Base-by-base conservation (phyloP, 805 yeast genomes). In the Schizosaccharomyces osmophilus region DNA sequence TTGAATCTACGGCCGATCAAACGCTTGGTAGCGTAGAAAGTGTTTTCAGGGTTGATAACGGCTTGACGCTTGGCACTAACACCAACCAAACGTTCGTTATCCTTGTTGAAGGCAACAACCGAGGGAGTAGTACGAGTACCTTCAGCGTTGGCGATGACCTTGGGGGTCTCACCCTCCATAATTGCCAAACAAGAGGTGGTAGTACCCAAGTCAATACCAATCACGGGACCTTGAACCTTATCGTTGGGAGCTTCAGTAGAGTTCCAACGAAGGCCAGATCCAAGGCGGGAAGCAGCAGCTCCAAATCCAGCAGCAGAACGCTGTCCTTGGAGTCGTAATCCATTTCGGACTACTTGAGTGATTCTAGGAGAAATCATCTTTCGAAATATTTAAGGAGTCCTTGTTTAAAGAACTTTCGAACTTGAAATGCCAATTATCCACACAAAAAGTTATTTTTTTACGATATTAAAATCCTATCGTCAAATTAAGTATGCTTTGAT, bases 11-110 rank as follows among this genome's bases (percentile, higher is more conserved):
- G 82, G 69, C 97, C 97, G 69, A 88, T 89, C 71, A 88, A 78
- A 75, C 97, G 83, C 78, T 88, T 88, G 70, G 97, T 88, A 72
- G 96, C 95, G 67, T 86, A 88, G 66, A 88, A 79, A 62, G 97
- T 88, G 79, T 88, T 89, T 71, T 84, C 87, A 62, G 95, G 95
- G 79, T 88, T 88, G 66, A 88, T 87, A 61, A 87, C 89, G 64
- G 95, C 94, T 76, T 88, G 97, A 72, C 96, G 85, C 78, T 88
- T 89, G 68, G 97, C 97, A 66, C 94, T 87, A 64, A 83, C 86
- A 75, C 97, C 97, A 64, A 88, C 95, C 64, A 88, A 76, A 70
- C 95, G 83, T 75, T 86, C 95, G 63, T 90, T 93, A 63, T 85
- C 93, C 72, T 84, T 83, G 66, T 93, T 84, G 81, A 88, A 88